phyloP scores from a whole-genome alignment of 73 alveolate species.

The Urostyla sp. region DNA sequence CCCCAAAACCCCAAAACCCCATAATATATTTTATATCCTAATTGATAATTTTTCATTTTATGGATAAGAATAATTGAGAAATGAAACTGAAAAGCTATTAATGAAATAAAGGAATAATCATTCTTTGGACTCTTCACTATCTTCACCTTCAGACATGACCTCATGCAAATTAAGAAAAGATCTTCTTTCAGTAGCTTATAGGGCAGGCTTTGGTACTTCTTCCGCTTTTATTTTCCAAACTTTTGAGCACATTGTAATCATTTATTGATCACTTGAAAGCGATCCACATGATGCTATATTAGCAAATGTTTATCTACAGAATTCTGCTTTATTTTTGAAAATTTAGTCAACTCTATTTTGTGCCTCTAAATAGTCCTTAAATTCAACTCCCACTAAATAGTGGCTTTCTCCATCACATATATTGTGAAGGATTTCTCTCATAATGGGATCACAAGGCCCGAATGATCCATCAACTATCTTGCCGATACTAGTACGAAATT shows the following conservation, averaged over 20 bases:
- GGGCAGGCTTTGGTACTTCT: constrained; percentile 61
- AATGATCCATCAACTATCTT: constrained; percentile 1
- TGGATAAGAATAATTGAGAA: too few species aligned
- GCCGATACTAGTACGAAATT: neutral
- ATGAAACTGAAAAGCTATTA: too few species aligned
- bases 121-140: too few species aligned
- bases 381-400: constrained; percentile 81
- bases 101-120: too few species aligned
- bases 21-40: too few species aligned
- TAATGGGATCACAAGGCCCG: constrained; percentile 33
- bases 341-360: constrained; percentile 58
- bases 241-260: constrained; percentile 8
- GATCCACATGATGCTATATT: constrained; percentile 27
- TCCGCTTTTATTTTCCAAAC: constrained; percentile 42
- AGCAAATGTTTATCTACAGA: constrained; percentile 37
- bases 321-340: neutral
- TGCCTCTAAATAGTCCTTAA: constrained; percentile 80
- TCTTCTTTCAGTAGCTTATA: constrained; percentile 17
- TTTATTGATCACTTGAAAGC: constrained; percentile 18
- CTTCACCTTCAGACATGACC: too few species aligned
- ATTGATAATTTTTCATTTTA: too few species aligned
- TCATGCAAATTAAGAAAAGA: too few species aligned
- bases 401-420: constrained; percentile 78
- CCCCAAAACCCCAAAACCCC: too few species aligned
- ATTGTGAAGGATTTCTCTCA: neutral